A percentile compares a stretch with the other conserved stretches of the same genome.
Conservation (phyloP, 2,329 filamentous ascomycete species). For the Colletotrichum zoysiae region DNA sequence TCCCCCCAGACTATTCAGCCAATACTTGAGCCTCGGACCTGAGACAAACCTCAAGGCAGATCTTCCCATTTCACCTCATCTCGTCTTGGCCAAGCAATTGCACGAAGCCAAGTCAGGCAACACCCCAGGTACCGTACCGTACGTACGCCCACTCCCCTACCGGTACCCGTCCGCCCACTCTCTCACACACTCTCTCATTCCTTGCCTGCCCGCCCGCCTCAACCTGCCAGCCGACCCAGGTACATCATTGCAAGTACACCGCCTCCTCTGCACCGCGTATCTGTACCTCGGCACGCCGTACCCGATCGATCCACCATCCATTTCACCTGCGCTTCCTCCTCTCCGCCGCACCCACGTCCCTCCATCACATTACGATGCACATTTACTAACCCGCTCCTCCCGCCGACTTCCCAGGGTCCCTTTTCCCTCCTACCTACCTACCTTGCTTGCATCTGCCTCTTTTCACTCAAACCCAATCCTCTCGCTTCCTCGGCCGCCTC, state of each 20-base stretch:
- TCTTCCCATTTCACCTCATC: constrained; percentile 27
- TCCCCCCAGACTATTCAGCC: constrained; percentile 1
- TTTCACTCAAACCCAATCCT: neutral
- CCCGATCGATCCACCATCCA: neutral
- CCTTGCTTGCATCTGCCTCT: neutral
- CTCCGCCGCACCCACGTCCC: constrained; percentile 29
- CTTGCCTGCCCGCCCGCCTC: neutral
- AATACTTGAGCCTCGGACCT: constrained; percentile 34
- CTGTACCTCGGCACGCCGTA: neutral
- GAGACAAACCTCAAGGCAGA: constrained; percentile 34
- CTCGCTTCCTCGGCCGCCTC: constrained; percentile 3
- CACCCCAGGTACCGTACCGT: constrained; percentile 13
- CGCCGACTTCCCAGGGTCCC: constrained; percentile 14
- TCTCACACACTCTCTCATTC: neutral
- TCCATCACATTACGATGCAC: constrained; percentile 34
- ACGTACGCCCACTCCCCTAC: neutral
- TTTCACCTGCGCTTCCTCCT: constrained; percentile 4
- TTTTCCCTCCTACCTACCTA: constrained; percentile 5
- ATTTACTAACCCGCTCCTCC: constrained; percentile 41
- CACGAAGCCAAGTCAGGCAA: neutral
- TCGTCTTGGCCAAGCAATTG: constrained; percentile 26
- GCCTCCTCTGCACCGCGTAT: neutral
- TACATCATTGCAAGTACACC: neutral
- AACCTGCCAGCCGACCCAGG: neutral
- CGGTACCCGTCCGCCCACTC: constrained; percentile 2